Conservation (phyloP, 148 eudicot genomes). For the Dianthus caryophyllus region DNA sequence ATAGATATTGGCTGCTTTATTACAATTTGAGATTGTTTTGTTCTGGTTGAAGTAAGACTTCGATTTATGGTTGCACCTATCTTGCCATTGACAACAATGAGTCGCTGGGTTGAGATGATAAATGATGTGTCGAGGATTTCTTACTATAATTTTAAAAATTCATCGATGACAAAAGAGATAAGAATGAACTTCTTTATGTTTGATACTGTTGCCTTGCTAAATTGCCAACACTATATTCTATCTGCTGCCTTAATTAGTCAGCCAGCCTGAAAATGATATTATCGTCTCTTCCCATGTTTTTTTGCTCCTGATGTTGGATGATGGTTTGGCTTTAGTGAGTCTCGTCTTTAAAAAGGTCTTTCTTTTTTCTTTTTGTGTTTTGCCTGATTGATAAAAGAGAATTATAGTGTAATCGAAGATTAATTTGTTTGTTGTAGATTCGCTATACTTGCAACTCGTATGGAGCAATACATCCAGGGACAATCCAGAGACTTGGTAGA, state of each 20-base stretch:
- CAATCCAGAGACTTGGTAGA: slow-evolving; percentile 98
- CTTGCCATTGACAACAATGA: background rate
- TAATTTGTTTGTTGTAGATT: slow-evolving; percentile 43
- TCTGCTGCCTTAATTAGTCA: slow-evolving; percentile 3
- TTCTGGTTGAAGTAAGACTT: background rate
- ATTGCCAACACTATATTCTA: background rate
- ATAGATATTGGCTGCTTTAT: slow-evolving; percentile 6
- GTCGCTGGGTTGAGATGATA: background rate
- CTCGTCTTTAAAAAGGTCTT: background rate
- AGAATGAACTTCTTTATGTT: slow-evolving; percentile 5
- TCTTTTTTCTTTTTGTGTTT: slow-evolving; percentile 5
- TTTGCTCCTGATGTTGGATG: background rate
- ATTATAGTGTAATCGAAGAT: background rate
- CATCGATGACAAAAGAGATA: background rate
- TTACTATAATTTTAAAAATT: background rate
- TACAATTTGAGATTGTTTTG: background rate
- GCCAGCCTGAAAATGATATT: background rate
- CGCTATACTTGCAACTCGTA: slow-evolving; percentile 91
- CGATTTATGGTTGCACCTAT: slow-evolving; percentile 1
- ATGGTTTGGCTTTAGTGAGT: background rate
- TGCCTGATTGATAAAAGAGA: background rate
- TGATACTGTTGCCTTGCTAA: background rate
- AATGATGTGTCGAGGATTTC: background rate
- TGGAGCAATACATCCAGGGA: slow-evolving; percentile 99
- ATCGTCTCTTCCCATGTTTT: background rate